Evolutionary conservation across 495 filamentous ascomycete species (phyloP), one percentile per base, ranked within the genome.

Genomic region (Melanomma pulvis-pyrius): DNA sequence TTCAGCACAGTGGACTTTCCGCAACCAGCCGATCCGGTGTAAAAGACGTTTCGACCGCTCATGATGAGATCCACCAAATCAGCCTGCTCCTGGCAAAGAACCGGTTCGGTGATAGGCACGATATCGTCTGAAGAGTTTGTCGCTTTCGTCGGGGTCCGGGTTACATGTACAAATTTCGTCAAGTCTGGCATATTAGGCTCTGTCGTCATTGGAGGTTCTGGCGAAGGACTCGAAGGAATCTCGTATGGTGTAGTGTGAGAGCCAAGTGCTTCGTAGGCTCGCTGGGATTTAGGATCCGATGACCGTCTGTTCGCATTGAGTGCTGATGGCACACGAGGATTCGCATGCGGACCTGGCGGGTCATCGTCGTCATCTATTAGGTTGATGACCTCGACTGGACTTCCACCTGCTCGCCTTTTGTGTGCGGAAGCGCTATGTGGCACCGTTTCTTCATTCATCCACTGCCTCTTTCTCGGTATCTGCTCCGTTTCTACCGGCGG

Each of bases 1-100:
- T 80, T 80, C 1, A 88, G 67, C 0, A 86, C 84, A 0, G 81
- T 84, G 0, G 83, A 85, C 65, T 88, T 88, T 25, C 86, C 85
- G 44, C 77, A 82, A 1, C 86, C 86, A 4, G 85, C 86, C 0
- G 83, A 83, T 11, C 86, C 86, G 0, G 85, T 87, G 67, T 83
- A 86, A 70, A 87, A 88, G 9, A 87, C 82, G 53, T 88, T 88
- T 13, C 62, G 34, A 0, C 83, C 79, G 7, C 61, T 73, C 22
- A 79, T 61, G 13, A 84, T 83, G 7, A 83, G 70, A 1, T 82
- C 69, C 1, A 87, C 81, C 0, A 87, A 56, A 11, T 67, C 71
- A 11, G 63, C 65, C 61, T 87, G 84, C 63, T 84, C 83, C 8
- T 71, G 66, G 52, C 77, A 79, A 6, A 84, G 74, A 6, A 49